Evolutionary conservation across 805 yeast species (phyloP), one percentile per base, ranked within the genome.

Genomic region (Cyberlindnera saturnus): DNA sequence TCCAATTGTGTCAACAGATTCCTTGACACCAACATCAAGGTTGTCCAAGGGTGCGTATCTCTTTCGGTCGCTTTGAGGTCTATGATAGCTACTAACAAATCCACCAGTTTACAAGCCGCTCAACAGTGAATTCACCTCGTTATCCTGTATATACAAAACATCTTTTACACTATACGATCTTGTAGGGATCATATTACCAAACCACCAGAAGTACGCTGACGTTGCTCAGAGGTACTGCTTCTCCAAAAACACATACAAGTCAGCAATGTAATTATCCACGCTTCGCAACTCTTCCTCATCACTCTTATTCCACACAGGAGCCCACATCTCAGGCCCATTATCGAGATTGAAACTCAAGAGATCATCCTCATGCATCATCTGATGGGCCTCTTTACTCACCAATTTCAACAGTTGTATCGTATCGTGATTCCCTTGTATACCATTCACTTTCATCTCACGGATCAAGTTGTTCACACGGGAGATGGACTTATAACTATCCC

Each of bases 11-110:
- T 90, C 53, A 83, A 86, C 66, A 69, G 95, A 52, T 90, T 85
- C 63, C 71, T 90, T 54, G 96, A 90, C 62, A 84, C 95, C 32
- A 90, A 89, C 63, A 82, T 86, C 61, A 77, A 81, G 66, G 82
- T 90, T 40, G 95, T 90, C 16, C 81, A 84, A 48, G 69, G 70
- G 55, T 50, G 30, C 4, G 54, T 50, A 4, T 35, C 18, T 41
- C n/a, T 38, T 14, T 10, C 15, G 23, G 32, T 18, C 29, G n/a
- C 38, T 41, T 47, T 44, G 42, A 44, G 41, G 7, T 16, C 5
- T 23, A 18, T 33, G 19, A 19, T n/a, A 32, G 13, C 10, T 20
- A 20, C 16, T 36, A 23, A 36, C 32, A 23, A 9, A 10, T 17
- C 8, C 33, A 14, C 4, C 19, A 41, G 44, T 33, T n/a, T 45